Percentiles rank a stretch among this genome's conserved stretches.
phyloP scores from a whole-genome alignment of 345 rosid species.

The Camelina sativa region DNA sequence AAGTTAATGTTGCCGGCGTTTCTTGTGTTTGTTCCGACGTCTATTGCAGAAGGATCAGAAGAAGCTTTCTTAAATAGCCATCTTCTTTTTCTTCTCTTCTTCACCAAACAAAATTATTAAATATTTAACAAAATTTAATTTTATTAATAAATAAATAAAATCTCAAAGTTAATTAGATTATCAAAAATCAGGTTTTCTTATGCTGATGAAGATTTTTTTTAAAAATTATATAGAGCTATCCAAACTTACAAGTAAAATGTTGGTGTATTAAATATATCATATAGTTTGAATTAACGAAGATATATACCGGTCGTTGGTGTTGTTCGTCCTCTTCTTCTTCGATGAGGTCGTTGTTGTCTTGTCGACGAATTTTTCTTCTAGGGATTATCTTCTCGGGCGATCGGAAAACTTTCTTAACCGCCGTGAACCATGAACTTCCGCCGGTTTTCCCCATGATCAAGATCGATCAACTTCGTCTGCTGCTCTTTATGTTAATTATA shows the following conservation, averaged over 20 bases:
- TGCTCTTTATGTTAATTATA: background rate
- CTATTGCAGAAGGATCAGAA: slow-evolving; percentile 46
- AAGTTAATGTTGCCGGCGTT: background rate
- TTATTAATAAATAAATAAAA: background rate
- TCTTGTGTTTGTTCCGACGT: background rate
- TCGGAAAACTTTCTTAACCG: slow-evolving; percentile 71
- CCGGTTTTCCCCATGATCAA: slow-evolving; percentile 58
- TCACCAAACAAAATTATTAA: slow-evolving; percentile 35
- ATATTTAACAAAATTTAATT: background rate
- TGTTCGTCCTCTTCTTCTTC: slow-evolving; percentile 60
- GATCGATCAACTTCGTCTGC: slow-evolving; percentile 12
- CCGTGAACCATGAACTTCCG: slow-evolving; percentile 76
- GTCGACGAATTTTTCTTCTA: slow-evolving; percentile 51
- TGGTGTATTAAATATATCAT: background rate
- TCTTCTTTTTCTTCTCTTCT: slow-evolving; percentile 74
- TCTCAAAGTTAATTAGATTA: background rate
- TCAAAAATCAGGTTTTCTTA: background rate
- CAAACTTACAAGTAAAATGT: background rate
- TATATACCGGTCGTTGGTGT: slow-evolving; percentile 44
- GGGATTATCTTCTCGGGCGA: slow-evolving; percentile 58
- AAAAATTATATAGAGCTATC: background rate
- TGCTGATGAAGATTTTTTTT: background rate
- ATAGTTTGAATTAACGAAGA: background rate
- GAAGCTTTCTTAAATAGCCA: slow-evolving; percentile 67
- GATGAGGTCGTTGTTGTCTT: slow-evolving; percentile 1